A percentile compares a stretch with the other conserved stretches of the same genome.
These are phyloP conservation scores for Buddleja alternifolia DNA, from an alignment of 257 asterid species.

Conservation along the genomic window DNA sequence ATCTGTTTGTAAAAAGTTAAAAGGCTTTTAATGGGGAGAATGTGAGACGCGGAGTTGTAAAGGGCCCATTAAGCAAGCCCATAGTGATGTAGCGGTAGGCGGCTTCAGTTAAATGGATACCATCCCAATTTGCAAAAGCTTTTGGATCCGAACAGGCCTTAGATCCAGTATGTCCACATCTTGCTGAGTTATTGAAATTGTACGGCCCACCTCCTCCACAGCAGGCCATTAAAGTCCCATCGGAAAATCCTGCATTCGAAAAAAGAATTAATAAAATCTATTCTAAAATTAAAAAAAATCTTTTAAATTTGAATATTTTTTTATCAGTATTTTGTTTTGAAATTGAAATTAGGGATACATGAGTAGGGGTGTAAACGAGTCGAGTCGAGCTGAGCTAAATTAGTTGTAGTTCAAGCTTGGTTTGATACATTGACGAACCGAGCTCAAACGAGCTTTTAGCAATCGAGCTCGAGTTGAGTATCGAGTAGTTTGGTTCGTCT, in stretches of 20 bases:
- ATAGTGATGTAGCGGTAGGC: constrained; percentile 61
- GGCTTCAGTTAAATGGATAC: constrained; percentile 71
- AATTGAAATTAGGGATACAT: no score
- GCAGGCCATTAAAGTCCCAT: constrained; percentile 51
- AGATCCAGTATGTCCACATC: constrained; percentile 77
- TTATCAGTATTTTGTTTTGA: no score
- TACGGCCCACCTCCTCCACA: constrained; percentile 93
- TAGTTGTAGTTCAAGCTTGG: no score
- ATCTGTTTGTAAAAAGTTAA: neutral
- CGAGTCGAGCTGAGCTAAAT: no score
- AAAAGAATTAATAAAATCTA: neutral
- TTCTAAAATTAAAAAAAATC: no score
- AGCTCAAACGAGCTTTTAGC: no score
- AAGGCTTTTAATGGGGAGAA: constrained; percentile 41
- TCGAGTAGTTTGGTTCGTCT: no score
- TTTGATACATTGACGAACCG: no score
- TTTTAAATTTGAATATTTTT: no score
- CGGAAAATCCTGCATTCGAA: constrained; percentile 49
- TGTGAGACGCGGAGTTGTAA: constrained; percentile 51
- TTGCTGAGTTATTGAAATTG: constrained; percentile 72
- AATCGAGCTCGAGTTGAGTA: no score
- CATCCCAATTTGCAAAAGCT: constrained; percentile 65
- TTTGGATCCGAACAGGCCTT: constrained; percentile 57
- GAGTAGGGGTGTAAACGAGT: no score
- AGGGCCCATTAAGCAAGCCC: constrained; percentile 59